These are phyloP conservation scores for Datura wrightii DNA, from an alignment of 257 asterid species.

Conservation along the genomic window DNA sequence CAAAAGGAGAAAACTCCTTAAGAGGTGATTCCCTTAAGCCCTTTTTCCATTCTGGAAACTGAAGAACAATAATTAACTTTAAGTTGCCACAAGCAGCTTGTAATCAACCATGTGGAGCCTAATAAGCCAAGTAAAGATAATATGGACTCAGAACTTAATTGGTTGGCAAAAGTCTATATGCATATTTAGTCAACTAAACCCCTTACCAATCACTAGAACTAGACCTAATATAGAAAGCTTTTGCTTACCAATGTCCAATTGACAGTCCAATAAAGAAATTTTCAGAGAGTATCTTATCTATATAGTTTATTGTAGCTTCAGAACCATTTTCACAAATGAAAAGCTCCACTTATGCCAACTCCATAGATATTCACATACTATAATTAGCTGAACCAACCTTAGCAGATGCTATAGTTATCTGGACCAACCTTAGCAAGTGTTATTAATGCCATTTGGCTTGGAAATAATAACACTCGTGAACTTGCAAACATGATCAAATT, in stretches of 20 bases:
- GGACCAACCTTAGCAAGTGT: background rate
- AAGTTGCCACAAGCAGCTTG: constrained; percentile 7
- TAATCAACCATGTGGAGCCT: background rate
- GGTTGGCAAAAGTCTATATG: background rate
- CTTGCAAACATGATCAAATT: background rate
- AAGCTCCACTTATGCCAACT: constrained; percentile 2
- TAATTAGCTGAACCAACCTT: constrained; percentile 14
- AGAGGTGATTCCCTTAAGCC: background rate
- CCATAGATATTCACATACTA: background rate
- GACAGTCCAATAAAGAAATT: background rate
- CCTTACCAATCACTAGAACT: constrained; percentile 2
- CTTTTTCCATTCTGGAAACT: background rate
- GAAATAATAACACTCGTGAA: background rate
- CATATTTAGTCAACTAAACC: background rate
- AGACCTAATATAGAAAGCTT: background rate
- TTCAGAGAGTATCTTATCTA: constrained; percentile 3
- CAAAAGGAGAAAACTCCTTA: background rate
- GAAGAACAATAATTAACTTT: background rate
- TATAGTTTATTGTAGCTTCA: constrained; percentile 12
- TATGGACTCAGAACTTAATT: background rate
- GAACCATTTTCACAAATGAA: background rate
- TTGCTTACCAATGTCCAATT: background rate
- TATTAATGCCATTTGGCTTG: constrained; percentile 25
- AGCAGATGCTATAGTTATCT: background rate
- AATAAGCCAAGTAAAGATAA: background rate